Conservation (phyloP, 73 alveolate species). For the Paramecium primaurelia region DNA sequence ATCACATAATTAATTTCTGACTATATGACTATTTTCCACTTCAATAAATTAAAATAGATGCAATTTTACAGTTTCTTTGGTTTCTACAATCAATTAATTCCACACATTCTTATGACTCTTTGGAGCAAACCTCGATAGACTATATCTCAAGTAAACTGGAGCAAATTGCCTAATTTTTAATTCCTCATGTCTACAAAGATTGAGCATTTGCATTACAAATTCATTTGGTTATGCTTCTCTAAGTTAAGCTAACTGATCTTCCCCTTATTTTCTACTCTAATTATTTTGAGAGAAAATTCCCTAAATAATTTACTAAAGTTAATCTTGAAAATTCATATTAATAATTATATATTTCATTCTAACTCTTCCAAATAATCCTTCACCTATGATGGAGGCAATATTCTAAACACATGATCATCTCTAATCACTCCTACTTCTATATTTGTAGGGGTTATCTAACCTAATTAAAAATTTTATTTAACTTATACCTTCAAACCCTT, state of each 20-base stretch:
- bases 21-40: slow-evolving; percentile 56
- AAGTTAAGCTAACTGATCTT: slow-evolving; percentile 60
- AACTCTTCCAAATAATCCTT: slow-evolving; percentile 84
- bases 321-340: neutral
- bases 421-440: slow-evolving; percentile 80
- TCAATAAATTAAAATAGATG: neutral
- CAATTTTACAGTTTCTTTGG: neutral
- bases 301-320: neutral
- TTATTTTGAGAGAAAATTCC: slow-evolving; percentile 59
- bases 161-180: neutral
- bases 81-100: neutral
- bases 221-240: slow-evolving; percentile 36
- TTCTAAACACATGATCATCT: slow-evolving; percentile 68
- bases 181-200: neutral
- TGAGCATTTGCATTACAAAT: neutral
- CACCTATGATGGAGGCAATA: slow-evolving; percentile 72
- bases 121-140: neutral
- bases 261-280: slow-evolving; percentile 66
- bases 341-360: slow-evolving; percentile 60
- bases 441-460: slow-evolving; percentile 56
- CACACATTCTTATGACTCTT: neutral
- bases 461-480: neutral
- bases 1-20: slow-evolving; percentile 70
- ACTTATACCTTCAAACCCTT: slow-evolving; percentile 82
- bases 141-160: neutral